phyloP scores from a whole-genome alignment of 1,284 basidiomycete genomes.

The Tylopilus orsonianus region DNA sequence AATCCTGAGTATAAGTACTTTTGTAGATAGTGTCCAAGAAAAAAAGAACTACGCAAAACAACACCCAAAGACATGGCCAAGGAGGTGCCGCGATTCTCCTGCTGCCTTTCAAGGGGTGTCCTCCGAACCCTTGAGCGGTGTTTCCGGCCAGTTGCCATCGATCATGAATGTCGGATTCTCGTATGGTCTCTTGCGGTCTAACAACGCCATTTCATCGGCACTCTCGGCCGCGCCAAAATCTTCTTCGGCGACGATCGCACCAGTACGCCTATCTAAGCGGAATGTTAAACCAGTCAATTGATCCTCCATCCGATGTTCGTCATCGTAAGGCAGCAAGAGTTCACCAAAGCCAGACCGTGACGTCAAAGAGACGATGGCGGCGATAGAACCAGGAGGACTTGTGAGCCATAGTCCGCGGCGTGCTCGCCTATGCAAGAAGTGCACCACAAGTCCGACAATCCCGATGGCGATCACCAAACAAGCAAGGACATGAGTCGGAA shows the following conservation, averaged over 20 bases:
- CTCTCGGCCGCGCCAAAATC: constrained; percentile 4
- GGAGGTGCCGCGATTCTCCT: background rate
- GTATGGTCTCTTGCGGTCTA: constrained; percentile 15
- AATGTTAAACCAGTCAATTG: constrained; percentile 58
- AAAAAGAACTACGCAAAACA: background rate
- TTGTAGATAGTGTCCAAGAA: background rate
- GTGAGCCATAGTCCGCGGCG: constrained; percentile 54
- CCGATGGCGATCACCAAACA: constrained; percentile 47
- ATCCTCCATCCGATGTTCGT: constrained; percentile 40
- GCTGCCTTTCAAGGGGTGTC: background rate
- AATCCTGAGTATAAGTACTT: background rate
- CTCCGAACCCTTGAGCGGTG: constrained; percentile 3
- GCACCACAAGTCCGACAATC: constrained; percentile 43
- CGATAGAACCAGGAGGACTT: constrained; percentile 60
- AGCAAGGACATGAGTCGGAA: constrained; percentile 51
- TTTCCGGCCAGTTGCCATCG: constrained; percentile 7
- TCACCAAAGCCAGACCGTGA: constrained; percentile 62
- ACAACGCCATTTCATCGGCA: constrained; percentile 20
- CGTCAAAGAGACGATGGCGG: constrained; percentile 52
- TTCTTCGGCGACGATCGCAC: constrained; percentile 56
- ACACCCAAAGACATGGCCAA: background rate
- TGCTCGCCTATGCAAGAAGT: constrained; percentile 45
- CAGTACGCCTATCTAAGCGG: constrained; percentile 55
- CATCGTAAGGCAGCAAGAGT: constrained; percentile 59
- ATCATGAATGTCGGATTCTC: background rate